These are phyloP conservation scores for Botrytis fabae DNA, from an alignment of 2,329 filamentous ascomycete species.

Conservation along the genomic window DNA sequence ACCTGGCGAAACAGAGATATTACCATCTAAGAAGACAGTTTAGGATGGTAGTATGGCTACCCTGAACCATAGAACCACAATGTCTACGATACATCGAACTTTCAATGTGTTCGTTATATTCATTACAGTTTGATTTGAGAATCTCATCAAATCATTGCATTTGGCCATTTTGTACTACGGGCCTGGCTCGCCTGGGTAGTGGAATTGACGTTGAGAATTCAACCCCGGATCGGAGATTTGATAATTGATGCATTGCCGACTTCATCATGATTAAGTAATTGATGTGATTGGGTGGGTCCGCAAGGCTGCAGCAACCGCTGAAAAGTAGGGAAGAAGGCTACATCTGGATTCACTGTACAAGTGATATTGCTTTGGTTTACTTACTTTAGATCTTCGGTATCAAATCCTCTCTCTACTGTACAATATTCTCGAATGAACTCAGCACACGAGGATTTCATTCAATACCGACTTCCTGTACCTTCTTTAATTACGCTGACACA, in stretches of 20 bases:
- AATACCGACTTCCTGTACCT: conserved; percentile 14
- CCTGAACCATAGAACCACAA: not conserved
- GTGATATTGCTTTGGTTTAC: not conserved
- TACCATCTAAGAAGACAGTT: not conserved
- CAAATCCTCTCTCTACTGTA: conserved; percentile 9
- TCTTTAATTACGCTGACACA: conserved; percentile 8
- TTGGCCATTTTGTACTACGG: not conserved
- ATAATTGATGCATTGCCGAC: conserved; percentile 8
- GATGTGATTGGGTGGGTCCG: conserved; percentile 6
- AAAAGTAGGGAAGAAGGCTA: conserved; percentile 6
- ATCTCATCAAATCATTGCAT: not conserved
- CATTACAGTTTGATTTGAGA: not conserved
- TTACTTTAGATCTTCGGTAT: not conserved
- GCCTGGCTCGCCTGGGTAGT: not conserved
- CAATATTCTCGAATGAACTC: conserved; percentile 10
- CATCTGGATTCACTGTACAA: conserved; percentile 6
- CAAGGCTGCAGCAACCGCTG: conserved; percentile 11
- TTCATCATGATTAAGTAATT: conserved; percentile 4
- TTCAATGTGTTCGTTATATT: not conserved
- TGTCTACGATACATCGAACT: not conserved
- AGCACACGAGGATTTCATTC: conserved; percentile 12
- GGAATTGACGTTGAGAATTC: conserved; percentile 13
- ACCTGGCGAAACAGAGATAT: not conserved
- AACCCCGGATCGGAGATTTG: conserved; percentile 17
- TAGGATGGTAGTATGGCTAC: too few species aligned